A percentile compares a stretch with the other conserved stretches of the same genome.
Evolutionary conservation across 495 filamentous ascomycete genomes (phyloP).

Genomic region (Letharia columbiana): DNA sequence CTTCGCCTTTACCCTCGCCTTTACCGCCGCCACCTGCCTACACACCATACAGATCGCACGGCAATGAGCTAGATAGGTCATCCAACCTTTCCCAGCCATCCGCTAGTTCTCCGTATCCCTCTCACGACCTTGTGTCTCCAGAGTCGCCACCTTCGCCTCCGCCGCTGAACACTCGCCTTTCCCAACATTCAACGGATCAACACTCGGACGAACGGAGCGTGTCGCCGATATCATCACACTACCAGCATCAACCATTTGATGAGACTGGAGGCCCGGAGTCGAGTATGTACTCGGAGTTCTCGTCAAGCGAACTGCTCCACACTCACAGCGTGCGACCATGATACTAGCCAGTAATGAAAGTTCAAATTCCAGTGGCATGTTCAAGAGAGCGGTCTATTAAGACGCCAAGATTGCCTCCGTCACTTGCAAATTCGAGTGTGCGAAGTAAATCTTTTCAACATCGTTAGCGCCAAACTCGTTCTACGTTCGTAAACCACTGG

Average conservation of each 20-base stretch:
- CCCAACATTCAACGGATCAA: background rate
- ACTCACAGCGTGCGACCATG: background rate
- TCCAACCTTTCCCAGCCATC: background rate
- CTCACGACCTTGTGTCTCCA: background rate
- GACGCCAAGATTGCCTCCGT: background rate
- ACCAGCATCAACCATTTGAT: background rate
- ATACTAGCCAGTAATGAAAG: background rate
- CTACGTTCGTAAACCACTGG: background rate
- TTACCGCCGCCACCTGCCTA: background rate
- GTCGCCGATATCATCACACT: conserved; percentile 4
- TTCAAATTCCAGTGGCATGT: background rate
- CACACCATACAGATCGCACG: background rate
- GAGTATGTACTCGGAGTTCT: background rate
- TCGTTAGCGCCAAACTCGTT: background rate
- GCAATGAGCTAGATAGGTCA: background rate
- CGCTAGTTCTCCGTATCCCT: background rate
- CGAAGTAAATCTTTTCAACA: background rate
- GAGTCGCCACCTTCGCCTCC: background rate
- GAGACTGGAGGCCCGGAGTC: background rate
- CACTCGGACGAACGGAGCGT: background rate
- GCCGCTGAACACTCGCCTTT: background rate
- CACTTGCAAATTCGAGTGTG: background rate
- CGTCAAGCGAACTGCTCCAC: background rate
- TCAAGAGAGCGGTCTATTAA: background rate
- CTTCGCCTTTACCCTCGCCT: background rate